Evolutionary conservation across 2,329 filamentous ascomycete species (phyloP), one percentile per base, ranked within the genome.

Genomic region (Arthrobotrys sphaeroides): DNA sequence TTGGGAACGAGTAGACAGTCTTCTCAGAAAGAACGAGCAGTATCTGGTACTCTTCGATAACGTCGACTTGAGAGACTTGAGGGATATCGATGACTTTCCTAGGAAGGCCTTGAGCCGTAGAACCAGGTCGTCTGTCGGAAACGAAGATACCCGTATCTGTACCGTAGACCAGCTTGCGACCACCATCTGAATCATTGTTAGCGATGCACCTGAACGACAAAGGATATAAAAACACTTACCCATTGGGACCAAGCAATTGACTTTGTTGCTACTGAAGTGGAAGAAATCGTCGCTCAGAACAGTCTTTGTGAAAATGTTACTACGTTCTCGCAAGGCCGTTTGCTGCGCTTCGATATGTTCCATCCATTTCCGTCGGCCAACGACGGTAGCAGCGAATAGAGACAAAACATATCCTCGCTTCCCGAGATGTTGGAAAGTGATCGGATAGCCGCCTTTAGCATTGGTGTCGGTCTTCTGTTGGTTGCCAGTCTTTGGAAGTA

Each of bases 381-480:
- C 91, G 79, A 92, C 90, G 73, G 92, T 96, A 7, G 90, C 89
- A 51, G 93, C 94, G 82, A 91, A 98, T 3, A 99, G 86, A 2
- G 94, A 95, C 80, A 93, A 85, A 82, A 97, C 94, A 81, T 97
- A 99, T 31, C 94, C 95, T 64, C 93, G 94, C 83, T 96, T 97
- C 55, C 95, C 95, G 73, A 99, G 87, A 85, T 97, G 93, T 79
- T 92, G 90, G 86, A 99, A 99, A 1, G 94, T 98, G 76, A 99
- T 96, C 0, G 95, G 95, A 84, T 92, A 96, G 3, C 72, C 72
- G 51, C 92, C 93, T 79, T 96, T 92, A 49, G 86, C 83, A 31
- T 85, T 84, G n/a, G 82, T 81, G 28, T 85, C 84, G 26, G 84
- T 73, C 61, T 81, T 82, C 26, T 80, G 79, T 31, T 84, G 83